Evolutionary conservation across 2,329 filamentous ascomycete species (phyloP), one percentile per base, ranked within the genome.

Genomic region (Dichotomopilus funicola): DNA sequence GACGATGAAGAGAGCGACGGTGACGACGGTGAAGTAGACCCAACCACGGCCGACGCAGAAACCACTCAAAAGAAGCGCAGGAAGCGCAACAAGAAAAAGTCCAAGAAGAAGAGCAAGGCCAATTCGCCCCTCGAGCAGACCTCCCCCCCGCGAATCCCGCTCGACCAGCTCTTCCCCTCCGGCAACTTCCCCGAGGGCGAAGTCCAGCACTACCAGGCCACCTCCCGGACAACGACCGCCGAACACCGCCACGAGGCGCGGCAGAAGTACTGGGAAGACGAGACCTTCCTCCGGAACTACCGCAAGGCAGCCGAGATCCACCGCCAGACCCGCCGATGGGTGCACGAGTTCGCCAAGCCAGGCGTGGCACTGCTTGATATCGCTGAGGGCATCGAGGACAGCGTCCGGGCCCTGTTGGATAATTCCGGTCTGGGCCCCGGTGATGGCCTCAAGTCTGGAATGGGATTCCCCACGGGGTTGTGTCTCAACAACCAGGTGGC

Each of bases 401-500:
- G 86, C 54, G 87, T 91, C 51, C 82, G 88, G 61, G 82, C 86
- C 36, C 72, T 92, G 64, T 85, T 86, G 13, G 88, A 87, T 6
- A 87, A 92, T 68, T 78, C 80, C 63, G 89, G 88, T 12, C 73
- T 92, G 33, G 81, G 86, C 60, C 85, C 90, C 63, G 89, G 89
- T 8, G 88, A 91, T 66, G 85, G 82, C 53, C 75, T 90, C 61
- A 81, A 83, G 64, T 88, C 84, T 41, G 88, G 89, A 51, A 87
- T 92, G 79, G 89, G 87, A 3, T 94, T 94, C 73, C 89, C 89
- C 5, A 90, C 87, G 4, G 89, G 89, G 54, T 73, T 92, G 55
- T 90, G 87, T 70, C 79, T 92, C 65, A 91, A 94, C 72, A 83
- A 91, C 71, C 87, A 87, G 64, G 88, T 88, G 2, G 89, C 89